Base-by-base conservation (phyloP, 1,284 basidiomycete genomes). In the Cryptococcus sp. region DNA sequence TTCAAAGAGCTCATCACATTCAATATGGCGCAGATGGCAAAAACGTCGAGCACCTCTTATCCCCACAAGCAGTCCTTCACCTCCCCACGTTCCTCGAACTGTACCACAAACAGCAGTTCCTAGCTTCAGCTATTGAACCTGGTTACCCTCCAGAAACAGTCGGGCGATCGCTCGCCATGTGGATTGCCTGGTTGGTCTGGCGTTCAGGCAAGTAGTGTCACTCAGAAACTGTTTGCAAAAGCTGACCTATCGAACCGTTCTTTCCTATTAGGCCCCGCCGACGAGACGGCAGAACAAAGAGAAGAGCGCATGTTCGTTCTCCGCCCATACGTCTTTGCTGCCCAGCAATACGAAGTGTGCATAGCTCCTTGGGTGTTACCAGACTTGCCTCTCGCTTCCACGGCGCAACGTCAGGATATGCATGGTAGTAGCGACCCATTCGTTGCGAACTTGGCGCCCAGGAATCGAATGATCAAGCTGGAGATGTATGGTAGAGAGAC, bases 41-140 rank as follows among this genome's bases (percentile, higher is more conserved):
- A 74, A 91, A 91, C 70, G 75, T 81, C 25, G 74, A 68, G 3
- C 87, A 87, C 70, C 81, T 91, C 50, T 62, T 80, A 39, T 78
- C 83, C 52, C 66, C 64, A 0, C 78, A 78, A 47, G 85, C 55
- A 47, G 43, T 54, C 0, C 39, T 69, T n/a, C 44, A 68, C 44
- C 62, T 76, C 11, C 59, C 62, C 13, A 56, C 59, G 2, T 76
- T 75, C 52, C 49, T 77, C 5, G 52, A 66, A 10, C 60, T 74
- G 29, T 76, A 78, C 61, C 65, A 76, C 45, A 59, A 72, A 20
- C 72, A 75, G 45, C 68, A 77, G 63, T 65, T 81, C 29, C 64
- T 77, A 11, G 63, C 70, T 11, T 67, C 74, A 5, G 67, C 78
- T 0, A 60, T 69, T 1, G 52, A 68, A 40, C 70, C 77, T 13